A percentile compares a stretch with the other conserved stretches of the same genome.
Evolutionary conservation across 495 filamentous ascomycete species (phyloP).

Genomic region (Viridothelium virens): DNA sequence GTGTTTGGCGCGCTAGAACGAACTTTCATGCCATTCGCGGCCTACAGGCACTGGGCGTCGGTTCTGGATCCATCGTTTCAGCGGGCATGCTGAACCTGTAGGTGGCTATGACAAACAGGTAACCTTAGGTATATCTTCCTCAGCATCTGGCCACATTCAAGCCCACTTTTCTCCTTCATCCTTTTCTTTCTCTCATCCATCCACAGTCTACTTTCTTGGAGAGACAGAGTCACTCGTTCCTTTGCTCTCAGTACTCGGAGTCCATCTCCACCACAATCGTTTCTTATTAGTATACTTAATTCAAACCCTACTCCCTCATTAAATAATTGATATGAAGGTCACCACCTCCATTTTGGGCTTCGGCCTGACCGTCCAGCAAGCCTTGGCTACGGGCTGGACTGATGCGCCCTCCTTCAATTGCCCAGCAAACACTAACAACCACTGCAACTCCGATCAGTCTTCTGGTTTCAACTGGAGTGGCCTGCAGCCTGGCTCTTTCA

Average conservation of each 20-base stretch:
- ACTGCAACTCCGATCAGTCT: constrained; percentile 59
- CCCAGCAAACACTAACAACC: constrained; percentile 68
- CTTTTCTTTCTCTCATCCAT: constrained; percentile 9
- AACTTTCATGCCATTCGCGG: neutral
- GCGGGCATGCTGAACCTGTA: neutral
- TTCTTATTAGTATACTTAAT: constrained; percentile 8
- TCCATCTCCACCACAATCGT: constrained; percentile 20
- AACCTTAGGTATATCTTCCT: neutral
- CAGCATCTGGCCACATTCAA: neutral
- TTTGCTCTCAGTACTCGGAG: constrained; percentile 17
- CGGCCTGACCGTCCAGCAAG: constrained; percentile 53
- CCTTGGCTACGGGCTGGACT: constrained; percentile 54
- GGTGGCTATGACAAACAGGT: neutral
- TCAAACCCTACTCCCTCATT: neutral
- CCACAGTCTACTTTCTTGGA: constrained; percentile 13
- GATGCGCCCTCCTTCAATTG: constrained; percentile 51
- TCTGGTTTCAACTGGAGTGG: constrained; percentile 64
- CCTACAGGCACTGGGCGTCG: neutral
- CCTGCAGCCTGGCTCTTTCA: constrained; percentile 55
- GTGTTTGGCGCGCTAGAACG: constrained; percentile 2
- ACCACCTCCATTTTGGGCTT: constrained; percentile 35
- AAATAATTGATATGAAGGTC: constrained; percentile 42
- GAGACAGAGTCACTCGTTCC: constrained; percentile 27
- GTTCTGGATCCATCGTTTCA: constrained; percentile 8
- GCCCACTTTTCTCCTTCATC: neutral